Conservation (phyloP, 768 basidiomycete species). For the Dioszegia crocea region DNA sequence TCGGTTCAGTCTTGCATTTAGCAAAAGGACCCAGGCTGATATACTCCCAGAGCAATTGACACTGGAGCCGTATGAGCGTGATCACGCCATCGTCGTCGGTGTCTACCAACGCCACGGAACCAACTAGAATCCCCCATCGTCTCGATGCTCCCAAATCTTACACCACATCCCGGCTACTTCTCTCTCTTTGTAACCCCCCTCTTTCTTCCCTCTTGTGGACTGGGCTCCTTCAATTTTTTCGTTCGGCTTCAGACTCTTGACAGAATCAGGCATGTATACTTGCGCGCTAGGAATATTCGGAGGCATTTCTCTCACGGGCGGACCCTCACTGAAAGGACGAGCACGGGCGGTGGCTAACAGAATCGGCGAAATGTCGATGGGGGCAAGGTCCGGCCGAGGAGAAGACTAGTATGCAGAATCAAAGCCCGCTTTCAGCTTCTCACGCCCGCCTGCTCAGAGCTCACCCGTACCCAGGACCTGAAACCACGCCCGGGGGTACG, state of each 20-base stretch:
- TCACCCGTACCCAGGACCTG: too few species aligned
- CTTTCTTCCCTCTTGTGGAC: neutral
- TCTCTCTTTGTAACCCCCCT: neutral
- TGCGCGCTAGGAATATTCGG: neutral
- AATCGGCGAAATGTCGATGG: too few species aligned
- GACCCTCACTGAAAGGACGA: too few species aligned
- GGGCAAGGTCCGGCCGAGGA: too few species aligned
- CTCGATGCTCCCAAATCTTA: neutral
- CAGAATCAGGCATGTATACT: neutral
- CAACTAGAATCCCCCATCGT: conserved; percentile 2
- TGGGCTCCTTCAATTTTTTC: neutral
- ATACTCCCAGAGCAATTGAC: conserved; percentile 68
- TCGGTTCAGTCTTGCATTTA: too few species aligned
- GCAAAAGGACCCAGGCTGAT: neutral
- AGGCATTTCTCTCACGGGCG: too few species aligned
- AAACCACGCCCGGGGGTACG: too few species aligned
- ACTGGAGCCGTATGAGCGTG: conserved; percentile 62
- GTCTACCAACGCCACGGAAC: conserved; percentile 45
- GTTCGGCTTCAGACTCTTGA: neutral
- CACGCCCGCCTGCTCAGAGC: too few species aligned
- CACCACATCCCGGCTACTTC: neutral
- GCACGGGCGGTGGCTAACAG: too few species aligned
- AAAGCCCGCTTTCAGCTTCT: too few species aligned
- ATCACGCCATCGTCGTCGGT: conserved; percentile 50
- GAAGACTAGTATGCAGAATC: too few species aligned